These are phyloP conservation scores for Diaporthe eres DNA, from an alignment of 2,329 filamentous ascomycete genomes.

Conservation along the genomic window DNA sequence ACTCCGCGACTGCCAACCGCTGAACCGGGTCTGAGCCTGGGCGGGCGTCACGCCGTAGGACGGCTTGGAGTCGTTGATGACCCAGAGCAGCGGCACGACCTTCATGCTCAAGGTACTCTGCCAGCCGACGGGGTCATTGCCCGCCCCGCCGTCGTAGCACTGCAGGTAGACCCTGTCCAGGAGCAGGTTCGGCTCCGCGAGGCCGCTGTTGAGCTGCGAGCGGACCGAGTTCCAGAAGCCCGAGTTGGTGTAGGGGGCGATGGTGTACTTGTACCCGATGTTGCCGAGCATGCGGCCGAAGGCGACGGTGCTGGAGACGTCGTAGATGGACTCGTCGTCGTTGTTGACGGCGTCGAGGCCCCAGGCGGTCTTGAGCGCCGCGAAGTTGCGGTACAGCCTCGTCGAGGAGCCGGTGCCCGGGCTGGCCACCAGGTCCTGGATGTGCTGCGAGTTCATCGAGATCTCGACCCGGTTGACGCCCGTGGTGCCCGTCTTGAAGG, in stretches of 20 bases:
- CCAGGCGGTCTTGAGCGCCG: constrained; percentile 57
- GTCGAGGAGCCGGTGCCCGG: constrained; percentile 53
- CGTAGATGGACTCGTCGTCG: constrained; percentile 61
- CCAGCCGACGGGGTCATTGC: constrained; percentile 57
- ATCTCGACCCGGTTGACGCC: constrained; percentile 57
- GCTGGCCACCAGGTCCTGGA: constrained; percentile 54
- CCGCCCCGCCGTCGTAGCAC: constrained; percentile 60
- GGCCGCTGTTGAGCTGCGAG: constrained; percentile 49
- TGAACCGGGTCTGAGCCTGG: constrained; percentile 54
- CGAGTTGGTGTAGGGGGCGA: constrained; percentile 58
- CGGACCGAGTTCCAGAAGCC: constrained; percentile 54
- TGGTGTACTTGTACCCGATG: constrained; percentile 59
- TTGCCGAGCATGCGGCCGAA: constrained; percentile 59
- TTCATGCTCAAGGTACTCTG: constrained; percentile 54
- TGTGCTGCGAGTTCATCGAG: constrained; percentile 59
- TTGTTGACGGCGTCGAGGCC: constrained; percentile 61
- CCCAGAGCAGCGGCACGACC: constrained; percentile 60
- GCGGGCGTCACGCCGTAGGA: constrained; percentile 54
- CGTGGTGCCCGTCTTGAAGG: constrained; percentile 55
- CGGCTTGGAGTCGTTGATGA: constrained; percentile 62
- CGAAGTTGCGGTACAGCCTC: constrained; percentile 56
- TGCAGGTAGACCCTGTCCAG: constrained; percentile 60
- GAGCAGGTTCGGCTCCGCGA: constrained; percentile 45
- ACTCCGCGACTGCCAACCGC: constrained; percentile 50
- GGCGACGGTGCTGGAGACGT: constrained; percentile 56